A percentile compares a stretch with the other conserved stretches of the same genome.
Conservation (phyloP, 805 yeast genomes). For the Cyberlindnera veronae region DNA sequence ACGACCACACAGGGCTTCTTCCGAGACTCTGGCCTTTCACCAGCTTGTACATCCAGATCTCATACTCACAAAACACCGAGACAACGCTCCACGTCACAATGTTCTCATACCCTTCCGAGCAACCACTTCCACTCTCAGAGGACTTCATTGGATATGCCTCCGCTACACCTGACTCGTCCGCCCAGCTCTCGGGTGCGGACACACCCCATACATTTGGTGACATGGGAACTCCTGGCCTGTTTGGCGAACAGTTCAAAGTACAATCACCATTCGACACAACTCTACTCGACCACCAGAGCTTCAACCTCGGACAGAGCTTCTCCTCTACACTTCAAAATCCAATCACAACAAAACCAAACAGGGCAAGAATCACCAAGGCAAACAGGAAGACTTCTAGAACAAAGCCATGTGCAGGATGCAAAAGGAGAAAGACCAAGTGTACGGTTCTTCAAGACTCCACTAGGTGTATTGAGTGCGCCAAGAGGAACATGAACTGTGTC, state of each 20-base stretch:
- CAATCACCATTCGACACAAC: slow-evolving; percentile 12
- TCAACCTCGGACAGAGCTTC: slow-evolving; percentile 12
- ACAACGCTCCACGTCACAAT: neutral
- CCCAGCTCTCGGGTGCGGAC: slow-evolving; percentile 3
- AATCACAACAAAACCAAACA: slow-evolving; percentile 15
- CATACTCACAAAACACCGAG: neutral
- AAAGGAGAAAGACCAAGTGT: slow-evolving; percentile 32
- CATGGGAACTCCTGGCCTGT: slow-evolving; percentile 2
- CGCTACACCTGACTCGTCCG: slow-evolving; percentile 6
- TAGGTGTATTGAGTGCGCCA: slow-evolving; percentile 19
- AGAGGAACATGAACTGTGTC: slow-evolving; percentile 14
- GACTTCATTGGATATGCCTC: slow-evolving; percentile 8
- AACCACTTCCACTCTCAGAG: slow-evolving; percentile 9
- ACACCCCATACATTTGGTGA: slow-evolving; percentile 5
- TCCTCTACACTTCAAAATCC: slow-evolving; percentile 11
- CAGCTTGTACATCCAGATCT: too few species aligned
- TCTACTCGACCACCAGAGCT: slow-evolving; percentile 12
- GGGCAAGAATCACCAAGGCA: slow-evolving; percentile 1
- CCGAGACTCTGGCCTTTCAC: too few species aligned
- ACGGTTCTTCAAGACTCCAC: slow-evolving; percentile 7
- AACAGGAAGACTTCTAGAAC: slow-evolving; percentile 24
- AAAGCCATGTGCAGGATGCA: slow-evolving; percentile 37
- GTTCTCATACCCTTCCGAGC: slow-evolving; percentile 6
- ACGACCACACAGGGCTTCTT: too few species aligned
- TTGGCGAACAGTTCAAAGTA: neutral